These are phyloP conservation scores for Irpex sp. DNA, from an alignment of 1,284 basidiomycete species.

Conservation along the genomic window DNA sequence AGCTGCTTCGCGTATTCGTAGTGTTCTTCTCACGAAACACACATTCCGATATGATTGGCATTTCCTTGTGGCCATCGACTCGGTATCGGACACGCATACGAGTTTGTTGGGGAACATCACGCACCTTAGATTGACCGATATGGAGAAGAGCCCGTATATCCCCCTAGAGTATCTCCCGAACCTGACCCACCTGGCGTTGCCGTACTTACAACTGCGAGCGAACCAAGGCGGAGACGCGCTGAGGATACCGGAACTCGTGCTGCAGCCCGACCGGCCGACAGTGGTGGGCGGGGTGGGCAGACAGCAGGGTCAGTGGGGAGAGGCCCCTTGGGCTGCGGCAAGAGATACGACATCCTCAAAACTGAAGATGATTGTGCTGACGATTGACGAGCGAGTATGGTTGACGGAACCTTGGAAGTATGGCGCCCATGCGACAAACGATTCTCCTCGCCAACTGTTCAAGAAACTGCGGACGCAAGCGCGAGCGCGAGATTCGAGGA, in stretches of 20 bases:
- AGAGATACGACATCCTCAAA: background rate
- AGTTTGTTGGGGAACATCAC: constrained; percentile 21
- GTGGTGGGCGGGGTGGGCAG: background rate
- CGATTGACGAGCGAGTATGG: constrained; percentile 20
- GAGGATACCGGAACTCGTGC: constrained; percentile 17
- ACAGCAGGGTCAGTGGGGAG: background rate
- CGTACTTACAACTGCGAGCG: constrained; percentile 21
- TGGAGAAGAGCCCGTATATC: constrained; percentile 19
- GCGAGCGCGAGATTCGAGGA: constrained; percentile 16
- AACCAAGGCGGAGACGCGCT: constrained; percentile 13
- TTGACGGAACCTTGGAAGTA: constrained; percentile 19
- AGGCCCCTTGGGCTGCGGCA: background rate
- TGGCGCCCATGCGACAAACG: constrained; percentile 8
- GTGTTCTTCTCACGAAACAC: constrained; percentile 21
- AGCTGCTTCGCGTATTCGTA: constrained; percentile 8
- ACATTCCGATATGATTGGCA: constrained; percentile 23
- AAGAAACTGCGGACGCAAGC: constrained; percentile 15
- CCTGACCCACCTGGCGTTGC: constrained; percentile 24
- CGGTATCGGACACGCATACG: background rate
- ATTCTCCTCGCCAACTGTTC: constrained; percentile 18
- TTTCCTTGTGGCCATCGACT: constrained; percentile 15
- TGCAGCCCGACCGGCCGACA: constrained; percentile 10
- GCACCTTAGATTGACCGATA: constrained; percentile 21
- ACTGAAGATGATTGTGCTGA: constrained; percentile 22
- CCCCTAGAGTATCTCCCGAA: constrained; percentile 22